Percentiles rank a stretch among this genome's conserved stretches.
phyloP scores from a whole-genome alignment of 2,329 filamentous ascomycete species.

The Aspergillus tubingensis region DNA sequence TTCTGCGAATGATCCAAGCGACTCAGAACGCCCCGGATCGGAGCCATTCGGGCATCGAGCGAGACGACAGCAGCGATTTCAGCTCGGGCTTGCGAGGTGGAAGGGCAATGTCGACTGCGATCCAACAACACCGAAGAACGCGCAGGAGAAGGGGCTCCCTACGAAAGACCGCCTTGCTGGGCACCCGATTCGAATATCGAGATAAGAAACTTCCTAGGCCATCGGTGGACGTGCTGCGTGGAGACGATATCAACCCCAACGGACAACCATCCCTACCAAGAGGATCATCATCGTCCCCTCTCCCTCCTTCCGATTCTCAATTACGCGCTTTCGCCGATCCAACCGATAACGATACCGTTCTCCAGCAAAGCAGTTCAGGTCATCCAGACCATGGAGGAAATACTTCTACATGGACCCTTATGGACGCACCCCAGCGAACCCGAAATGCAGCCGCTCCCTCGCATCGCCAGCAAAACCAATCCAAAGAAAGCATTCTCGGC shows the following conservation, averaged over 20 bases:
- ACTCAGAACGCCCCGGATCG: constrained; percentile 38
- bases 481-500: constrained; percentile 58
- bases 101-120: constrained; percentile 52
- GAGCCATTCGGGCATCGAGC: constrained; percentile 26
- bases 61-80: constrained; percentile 30
- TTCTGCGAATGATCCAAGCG: constrained; percentile 57
- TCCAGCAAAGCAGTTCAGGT: constrained; percentile 19
- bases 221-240: constrained; percentile 17
- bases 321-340: constrained; percentile 17
- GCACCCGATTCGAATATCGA: constrained; percentile 49
- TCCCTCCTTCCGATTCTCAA: constrained; percentile 7
- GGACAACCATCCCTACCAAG: constrained; percentile 13
- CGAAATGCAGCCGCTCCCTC: constrained; percentile 24
- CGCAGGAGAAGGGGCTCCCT: constrained; percentile 79
- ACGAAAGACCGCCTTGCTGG: constrained; percentile 81
- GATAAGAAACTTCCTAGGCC: constrained; percentile 31
- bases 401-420: constrained; percentile 18
- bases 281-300: background rate
- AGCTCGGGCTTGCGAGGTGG: constrained; percentile 42
- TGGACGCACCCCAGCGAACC: constrained; percentile 23
- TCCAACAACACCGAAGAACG: constrained; percentile 55
- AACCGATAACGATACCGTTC: constrained; percentile 14
- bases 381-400: constrained; percentile 10
- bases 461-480: constrained; percentile 41
- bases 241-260: constrained; percentile 15